These are phyloP conservation scores for Aspergillus baeticus DNA, from an alignment of 495 filamentous ascomycete species.

Conservation along the genomic window DNA sequence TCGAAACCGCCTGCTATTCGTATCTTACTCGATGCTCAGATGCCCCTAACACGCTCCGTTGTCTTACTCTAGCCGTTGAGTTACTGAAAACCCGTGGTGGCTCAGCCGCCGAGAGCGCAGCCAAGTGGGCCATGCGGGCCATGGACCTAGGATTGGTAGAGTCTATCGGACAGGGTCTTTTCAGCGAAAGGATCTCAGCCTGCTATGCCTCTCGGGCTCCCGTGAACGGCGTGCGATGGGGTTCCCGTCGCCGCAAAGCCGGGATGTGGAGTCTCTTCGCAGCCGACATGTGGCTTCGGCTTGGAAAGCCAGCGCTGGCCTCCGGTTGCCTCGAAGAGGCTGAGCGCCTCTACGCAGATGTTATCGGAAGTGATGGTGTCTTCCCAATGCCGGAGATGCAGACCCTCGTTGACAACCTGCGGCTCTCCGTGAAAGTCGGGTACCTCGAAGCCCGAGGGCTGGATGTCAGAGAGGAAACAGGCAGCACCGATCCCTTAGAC, in stretches of 20 bases:
- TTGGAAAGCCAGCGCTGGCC: constrained; percentile 67
- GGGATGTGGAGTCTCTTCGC: constrained; percentile 87
- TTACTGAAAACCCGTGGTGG: constrained; percentile 76
- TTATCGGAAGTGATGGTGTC: constrained; percentile 55
- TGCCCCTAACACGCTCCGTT: constrained; percentile 73
- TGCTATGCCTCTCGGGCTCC: constrained; percentile 77
- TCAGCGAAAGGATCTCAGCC: constrained; percentile 79
- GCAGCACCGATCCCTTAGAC: constrained; percentile 25
- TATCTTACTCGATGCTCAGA: constrained; percentile 82
- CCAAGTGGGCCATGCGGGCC: constrained; percentile 75
- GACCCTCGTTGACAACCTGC: constrained; percentile 59
- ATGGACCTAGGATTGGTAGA: constrained; percentile 76
- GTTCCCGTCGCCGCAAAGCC: constrained; percentile 73
- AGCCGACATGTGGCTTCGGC: constrained; percentile 76
- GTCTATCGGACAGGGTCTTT: constrained; percentile 70
- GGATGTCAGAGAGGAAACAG: constrained; percentile 33
- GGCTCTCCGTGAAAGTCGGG: constrained; percentile 56
- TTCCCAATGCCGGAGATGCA: constrained; percentile 57
- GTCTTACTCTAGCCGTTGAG: constrained; percentile 72
- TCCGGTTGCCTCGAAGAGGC: constrained; percentile 71
- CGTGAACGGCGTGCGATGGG: constrained; percentile 61
- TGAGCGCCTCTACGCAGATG: constrained; percentile 61
- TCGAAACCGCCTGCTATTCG: constrained; percentile 87
- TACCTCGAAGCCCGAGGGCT: constrained; percentile 39
- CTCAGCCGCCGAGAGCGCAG: constrained; percentile 80